A percentile compares a stretch with the other conserved stretches of the same genome.
Evolutionary conservation across 352 stramenopile genomes (phyloP).

Genomic region (Pythium guiyangense): DNA sequence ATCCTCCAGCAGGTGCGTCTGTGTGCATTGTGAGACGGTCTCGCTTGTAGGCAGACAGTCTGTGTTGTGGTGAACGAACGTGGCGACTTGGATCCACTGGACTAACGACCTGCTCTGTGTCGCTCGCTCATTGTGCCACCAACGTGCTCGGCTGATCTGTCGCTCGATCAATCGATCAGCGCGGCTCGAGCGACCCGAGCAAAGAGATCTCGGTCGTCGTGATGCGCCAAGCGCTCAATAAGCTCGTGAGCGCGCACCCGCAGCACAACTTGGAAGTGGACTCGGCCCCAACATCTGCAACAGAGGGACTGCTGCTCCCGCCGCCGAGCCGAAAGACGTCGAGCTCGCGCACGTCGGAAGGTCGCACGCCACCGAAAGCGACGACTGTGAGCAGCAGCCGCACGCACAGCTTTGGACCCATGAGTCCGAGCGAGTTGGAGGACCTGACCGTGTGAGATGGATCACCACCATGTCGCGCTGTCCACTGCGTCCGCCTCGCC

Average conservation of each 20-base stretch:
- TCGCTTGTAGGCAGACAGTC: too few relatives aligned
- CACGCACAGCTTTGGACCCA: slow-evolving; percentile 12
- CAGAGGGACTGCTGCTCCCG: slow-evolving; percentile 1
- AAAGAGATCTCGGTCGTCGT: slow-evolving; percentile 56
- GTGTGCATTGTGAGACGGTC: neutral
- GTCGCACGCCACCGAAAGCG: slow-evolving; percentile 7
- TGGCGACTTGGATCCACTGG: too few relatives aligned
- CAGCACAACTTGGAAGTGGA: slow-evolving; percentile 76
- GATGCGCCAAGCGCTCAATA: slow-evolving; percentile 73
- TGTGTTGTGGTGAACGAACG: too few relatives aligned
- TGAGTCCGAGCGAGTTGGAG: slow-evolving; percentile 20
- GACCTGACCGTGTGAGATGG: slow-evolving; percentile 21
- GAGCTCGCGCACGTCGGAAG: slow-evolving; percentile 11
- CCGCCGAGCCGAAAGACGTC: slow-evolving; percentile 20
- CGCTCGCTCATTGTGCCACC: neutral
- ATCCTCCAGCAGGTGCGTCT: slow-evolving; percentile 54
- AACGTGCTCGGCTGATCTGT: too few relatives aligned
- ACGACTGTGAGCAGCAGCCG: neutral
- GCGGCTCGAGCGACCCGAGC: slow-evolving; percentile 45
- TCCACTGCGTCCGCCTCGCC: neutral
- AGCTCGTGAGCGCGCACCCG: slow-evolving; percentile 67
- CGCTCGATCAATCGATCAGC: slow-evolving; percentile 12
- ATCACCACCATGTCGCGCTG: neutral
- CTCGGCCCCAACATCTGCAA: slow-evolving; percentile 8
- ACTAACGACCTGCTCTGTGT: neutral